Evolutionary conservation across 2,329 filamentous ascomycete genomes (phyloP).

Genomic region (Stachybotrys echinatus): DNA sequence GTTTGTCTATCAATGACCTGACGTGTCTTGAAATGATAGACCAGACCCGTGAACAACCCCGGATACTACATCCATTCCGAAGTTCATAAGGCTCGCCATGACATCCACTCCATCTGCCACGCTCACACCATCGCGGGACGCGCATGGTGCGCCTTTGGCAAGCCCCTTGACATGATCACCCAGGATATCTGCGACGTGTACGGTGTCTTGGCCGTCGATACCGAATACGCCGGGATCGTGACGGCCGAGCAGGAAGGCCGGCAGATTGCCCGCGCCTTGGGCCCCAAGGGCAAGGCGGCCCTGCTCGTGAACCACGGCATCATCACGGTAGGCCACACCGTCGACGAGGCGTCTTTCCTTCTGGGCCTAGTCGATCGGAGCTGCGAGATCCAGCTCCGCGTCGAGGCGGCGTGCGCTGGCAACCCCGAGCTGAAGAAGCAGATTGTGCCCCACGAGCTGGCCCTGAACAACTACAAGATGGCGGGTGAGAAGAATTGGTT

Average conservation of each 20-base stretch:
- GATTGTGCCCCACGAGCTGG: slow-evolving; percentile 33
- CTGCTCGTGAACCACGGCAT: slow-evolving; percentile 70
- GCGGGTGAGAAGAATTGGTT: slow-evolving; percentile 39
- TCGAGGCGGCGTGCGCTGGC: slow-evolving; percentile 56
- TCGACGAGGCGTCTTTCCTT: slow-evolving; percentile 69
- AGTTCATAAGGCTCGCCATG: slow-evolving; percentile 59
- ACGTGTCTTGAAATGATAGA: slow-evolving; percentile 13
- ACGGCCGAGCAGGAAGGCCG: slow-evolving; percentile 60
- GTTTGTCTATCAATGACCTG: neutral
- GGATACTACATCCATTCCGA: slow-evolving; percentile 67
- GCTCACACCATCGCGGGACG: slow-evolving; percentile 62
- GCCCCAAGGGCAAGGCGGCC: slow-evolving; percentile 50
- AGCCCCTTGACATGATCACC: slow-evolving; percentile 64
- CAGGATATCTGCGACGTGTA: slow-evolving; percentile 63
- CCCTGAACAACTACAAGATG: slow-evolving; percentile 34
- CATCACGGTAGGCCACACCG: slow-evolving; percentile 63
- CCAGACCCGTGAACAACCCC: slow-evolving; percentile 57
- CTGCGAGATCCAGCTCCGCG: slow-evolving; percentile 50
- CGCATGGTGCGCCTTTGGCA: slow-evolving; percentile 62
- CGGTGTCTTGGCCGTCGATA: slow-evolving; percentile 55
- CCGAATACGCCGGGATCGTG: slow-evolving; percentile 49
- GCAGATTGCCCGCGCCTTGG: slow-evolving; percentile 58
- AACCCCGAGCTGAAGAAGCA: slow-evolving; percentile 33
- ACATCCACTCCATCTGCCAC: slow-evolving; percentile 64
- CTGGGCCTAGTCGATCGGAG: slow-evolving; percentile 64